Percentiles rank a stretch among this genome's conserved stretches.
phyloP scores from a whole-genome alignment of 768 basidiomycete genomes.

The Termitomyces sp. region DNA sequence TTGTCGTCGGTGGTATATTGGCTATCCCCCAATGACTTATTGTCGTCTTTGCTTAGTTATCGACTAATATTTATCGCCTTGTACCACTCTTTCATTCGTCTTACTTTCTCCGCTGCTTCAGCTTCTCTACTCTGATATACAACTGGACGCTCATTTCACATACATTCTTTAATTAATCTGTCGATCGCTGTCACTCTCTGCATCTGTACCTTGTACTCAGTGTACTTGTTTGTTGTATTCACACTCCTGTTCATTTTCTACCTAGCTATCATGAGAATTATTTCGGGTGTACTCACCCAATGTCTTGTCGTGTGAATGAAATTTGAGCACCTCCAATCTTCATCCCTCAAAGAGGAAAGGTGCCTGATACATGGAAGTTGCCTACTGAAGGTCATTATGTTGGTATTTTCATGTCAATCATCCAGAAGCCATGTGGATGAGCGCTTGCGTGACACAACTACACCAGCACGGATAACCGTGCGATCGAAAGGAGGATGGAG shows the following conservation, averaged over 20 bases:
- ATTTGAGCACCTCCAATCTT: neutral
- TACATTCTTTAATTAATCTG: constrained; percentile 4
- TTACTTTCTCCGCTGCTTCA: neutral
- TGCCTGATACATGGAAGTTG: neutral
- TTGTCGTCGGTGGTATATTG: constrained; percentile 33
- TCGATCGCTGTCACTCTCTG: neutral
- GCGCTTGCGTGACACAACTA: constrained; percentile 33
- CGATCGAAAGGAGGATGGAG: constrained; percentile 44
- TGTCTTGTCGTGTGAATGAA: neutral
- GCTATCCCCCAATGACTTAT: constrained; percentile 16
- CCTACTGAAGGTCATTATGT: neutral
- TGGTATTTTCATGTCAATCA: neutral
- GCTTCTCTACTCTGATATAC: neutral
- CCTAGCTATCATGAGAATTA: neutral
- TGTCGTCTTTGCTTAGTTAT: neutral
- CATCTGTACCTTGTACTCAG: neutral
- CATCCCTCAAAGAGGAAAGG: neutral
- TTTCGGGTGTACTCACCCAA: neutral
- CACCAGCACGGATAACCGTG: constrained; percentile 43
- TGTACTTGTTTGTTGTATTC: neutral
- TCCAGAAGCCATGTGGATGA: constrained; percentile 28
- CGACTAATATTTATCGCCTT: neutral
- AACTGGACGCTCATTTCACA: constrained; percentile 4
- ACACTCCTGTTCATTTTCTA: neutral
- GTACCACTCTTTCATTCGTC: too few relatives aligned